Evolutionary conservation across 352 stramenopile species (phyloP).

Genomic region (Globisporangium alternatum): DNA sequence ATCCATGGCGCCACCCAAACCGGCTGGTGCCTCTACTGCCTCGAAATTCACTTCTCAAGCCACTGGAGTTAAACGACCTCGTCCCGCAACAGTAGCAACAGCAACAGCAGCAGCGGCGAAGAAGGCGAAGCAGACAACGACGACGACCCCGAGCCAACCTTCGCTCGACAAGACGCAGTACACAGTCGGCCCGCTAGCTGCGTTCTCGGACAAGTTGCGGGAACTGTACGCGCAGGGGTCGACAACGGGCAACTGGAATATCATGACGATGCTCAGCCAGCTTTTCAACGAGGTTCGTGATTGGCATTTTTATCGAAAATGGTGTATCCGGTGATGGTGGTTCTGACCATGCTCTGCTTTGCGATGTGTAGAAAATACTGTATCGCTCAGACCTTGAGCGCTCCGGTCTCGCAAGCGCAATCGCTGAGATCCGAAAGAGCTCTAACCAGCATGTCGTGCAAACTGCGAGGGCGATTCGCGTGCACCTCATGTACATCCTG

Average conservation of each 20-base stretch:
- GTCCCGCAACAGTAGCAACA: background rate
- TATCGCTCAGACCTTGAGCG: constrained; percentile 12
- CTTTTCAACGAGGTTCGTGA: constrained; percentile 17
- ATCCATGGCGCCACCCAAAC: background rate
- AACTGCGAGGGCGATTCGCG: constrained; percentile 19
- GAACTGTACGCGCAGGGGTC: constrained; percentile 10
- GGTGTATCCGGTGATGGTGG: background rate
- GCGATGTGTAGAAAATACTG: constrained; percentile 11
- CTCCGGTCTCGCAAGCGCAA: constrained; percentile 13
- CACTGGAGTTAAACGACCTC: background rate
- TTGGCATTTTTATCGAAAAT: background rate
- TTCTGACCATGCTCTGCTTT: background rate
- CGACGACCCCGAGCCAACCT: background rate
- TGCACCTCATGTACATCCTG: constrained; percentile 19
- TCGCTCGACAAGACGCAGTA: constrained; percentile 4
- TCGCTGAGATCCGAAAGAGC: constrained; percentile 20
- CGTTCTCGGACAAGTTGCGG: constrained; percentile 12
- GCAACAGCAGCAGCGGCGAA: background rate
- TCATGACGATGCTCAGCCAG: constrained; percentile 16
- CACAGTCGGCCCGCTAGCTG: constrained; percentile 3
- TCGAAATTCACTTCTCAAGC: background rate
- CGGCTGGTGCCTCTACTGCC: background rate
- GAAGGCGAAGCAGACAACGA: background rate
- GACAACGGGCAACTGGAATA: constrained; percentile 6
- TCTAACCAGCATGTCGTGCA: constrained; percentile 20